Base-by-base conservation (phyloP, 2,329 filamentous ascomycete species). In the Stemphylium vesicarium region DNA sequence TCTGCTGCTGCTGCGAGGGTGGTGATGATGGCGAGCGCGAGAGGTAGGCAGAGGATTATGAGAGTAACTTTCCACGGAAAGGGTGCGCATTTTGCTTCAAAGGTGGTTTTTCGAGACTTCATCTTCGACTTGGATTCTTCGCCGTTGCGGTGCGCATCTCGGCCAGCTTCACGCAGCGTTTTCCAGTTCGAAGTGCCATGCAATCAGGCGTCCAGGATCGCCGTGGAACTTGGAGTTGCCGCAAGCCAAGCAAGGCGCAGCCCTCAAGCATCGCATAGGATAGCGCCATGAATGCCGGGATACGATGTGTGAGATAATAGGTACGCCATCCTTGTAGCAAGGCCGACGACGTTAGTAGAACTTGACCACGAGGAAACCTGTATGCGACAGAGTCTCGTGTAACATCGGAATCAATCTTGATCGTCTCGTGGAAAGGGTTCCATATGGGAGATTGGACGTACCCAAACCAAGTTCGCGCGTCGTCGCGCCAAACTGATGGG, bases 1-100 rank as follows among this genome's bases (percentile, higher is more conserved):
- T 74, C 70, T 2, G 71, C 71, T 13, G 62, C 63, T 1, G 61
- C 62, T 2, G 68, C 62, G 33, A 74, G 66, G n/a, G 60, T 45
- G 22, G 73, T 44, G 7, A 74, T 68, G 9, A 66, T 59, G 1
- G 56, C 50, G 2, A 72, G 50, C 9, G 66, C 63, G 41, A 72
- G 47, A 2, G 69, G 69, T 0, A 70, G 51, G 1, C 52, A 36
- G 4, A 63, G 56, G 3, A 66, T 43, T 11, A 70, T 43, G 1
- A 60, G 12, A 24, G 64, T 63, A 2, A 59, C 32, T 36, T 62
- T 63, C 66, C 64, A 69, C 43, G 68, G 63, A 36, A 69, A 71
- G 2, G 51, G 52, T 0, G 56, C 48, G 36, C 62, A 56, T 44
- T 53, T 64, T 15, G 56, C 33, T 7, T 13, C 16, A 3, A 53